A percentile compares a stretch with the other conserved stretches of the same genome.
Conservation (phyloP, 2,329 filamentous ascomycete species). For the Calonectria pteridis region DNA sequence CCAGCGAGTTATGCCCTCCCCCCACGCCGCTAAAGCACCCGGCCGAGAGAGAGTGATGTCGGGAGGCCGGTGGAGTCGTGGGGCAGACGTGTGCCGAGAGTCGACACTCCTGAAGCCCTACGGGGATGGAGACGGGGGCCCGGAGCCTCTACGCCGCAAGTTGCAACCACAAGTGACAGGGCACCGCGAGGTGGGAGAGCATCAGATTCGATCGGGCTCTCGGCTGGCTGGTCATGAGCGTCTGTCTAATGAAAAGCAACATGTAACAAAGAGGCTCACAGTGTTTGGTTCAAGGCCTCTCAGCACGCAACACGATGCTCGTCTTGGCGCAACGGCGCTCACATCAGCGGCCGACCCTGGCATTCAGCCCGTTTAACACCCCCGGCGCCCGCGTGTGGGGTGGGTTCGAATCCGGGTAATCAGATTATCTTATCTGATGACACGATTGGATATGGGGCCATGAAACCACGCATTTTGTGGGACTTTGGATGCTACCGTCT, state of each 20-base stretch:
- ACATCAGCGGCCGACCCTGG: conserved; percentile 7
- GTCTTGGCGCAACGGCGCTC: conserved; percentile 2
- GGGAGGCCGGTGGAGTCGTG: not conserved
- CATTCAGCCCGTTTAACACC: conserved; percentile 1
- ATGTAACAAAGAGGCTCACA: not conserved
- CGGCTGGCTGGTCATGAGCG: not conserved
- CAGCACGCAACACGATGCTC: not conserved
- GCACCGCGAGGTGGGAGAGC: not conserved
- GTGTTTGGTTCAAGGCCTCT: not conserved
- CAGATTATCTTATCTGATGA: conserved; percentile 13
- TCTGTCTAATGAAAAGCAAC: not conserved
- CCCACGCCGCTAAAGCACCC: conserved; percentile 4
- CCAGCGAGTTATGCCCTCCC: not conserved
- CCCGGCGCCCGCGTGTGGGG: not conserved
- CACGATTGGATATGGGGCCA: not conserved
- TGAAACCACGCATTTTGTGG: not conserved
- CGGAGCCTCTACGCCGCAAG: not conserved
- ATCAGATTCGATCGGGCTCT: not conserved
- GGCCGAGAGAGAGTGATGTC: not conserved
- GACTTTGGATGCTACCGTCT: not conserved
- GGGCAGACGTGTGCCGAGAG: not conserved
- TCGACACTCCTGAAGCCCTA: not conserved
- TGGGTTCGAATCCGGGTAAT: not conserved
- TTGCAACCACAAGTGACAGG: not conserved
- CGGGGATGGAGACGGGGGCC: not conserved